Conservation (phyloP, 163 green algal species). For the Volvox carteri region DNA sequence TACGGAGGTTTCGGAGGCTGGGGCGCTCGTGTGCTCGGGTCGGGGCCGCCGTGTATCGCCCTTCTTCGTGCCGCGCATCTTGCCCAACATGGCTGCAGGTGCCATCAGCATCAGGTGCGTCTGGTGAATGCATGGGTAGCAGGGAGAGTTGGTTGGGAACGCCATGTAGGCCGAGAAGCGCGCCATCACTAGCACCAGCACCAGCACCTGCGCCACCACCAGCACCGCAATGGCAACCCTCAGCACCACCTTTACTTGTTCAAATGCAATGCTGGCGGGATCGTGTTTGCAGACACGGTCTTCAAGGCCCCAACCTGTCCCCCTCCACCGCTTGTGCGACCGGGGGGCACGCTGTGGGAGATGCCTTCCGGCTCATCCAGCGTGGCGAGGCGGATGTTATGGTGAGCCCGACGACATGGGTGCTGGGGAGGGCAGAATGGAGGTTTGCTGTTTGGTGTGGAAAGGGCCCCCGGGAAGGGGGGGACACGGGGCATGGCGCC, state of each 20-base stretch:
- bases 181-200: no score
- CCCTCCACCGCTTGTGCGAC: conserved; percentile 91
- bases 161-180: no score
- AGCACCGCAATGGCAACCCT: no score
- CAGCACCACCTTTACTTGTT: no score
- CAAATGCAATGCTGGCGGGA: no score
- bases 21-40: conserved; percentile 68
- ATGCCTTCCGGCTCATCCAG: conserved; percentile 90
- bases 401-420: conserved; percentile 67
- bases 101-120: conserved; percentile 86
- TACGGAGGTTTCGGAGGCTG: conserved; percentile 85
- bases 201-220: no score
- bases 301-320: conserved; percentile 88
- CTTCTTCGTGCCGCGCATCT: conserved; percentile 94
- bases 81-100: conserved; percentile 95
- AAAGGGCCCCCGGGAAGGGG: no score
- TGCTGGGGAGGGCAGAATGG: no score
- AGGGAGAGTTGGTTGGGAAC: no score
- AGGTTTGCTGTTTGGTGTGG: no score
- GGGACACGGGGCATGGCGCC: no score
- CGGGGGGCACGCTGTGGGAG: conserved; percentile 90
- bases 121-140: neutral
- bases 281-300: conserved; percentile 64
- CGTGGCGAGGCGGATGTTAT: conserved; percentile 91
- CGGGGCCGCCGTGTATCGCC: conserved; percentile 80